Evolutionary conservation across 805 yeast species (phyloP), one percentile per base, ranked within the genome.

Genomic region (Hanseniaspora mollemarum): DNA sequence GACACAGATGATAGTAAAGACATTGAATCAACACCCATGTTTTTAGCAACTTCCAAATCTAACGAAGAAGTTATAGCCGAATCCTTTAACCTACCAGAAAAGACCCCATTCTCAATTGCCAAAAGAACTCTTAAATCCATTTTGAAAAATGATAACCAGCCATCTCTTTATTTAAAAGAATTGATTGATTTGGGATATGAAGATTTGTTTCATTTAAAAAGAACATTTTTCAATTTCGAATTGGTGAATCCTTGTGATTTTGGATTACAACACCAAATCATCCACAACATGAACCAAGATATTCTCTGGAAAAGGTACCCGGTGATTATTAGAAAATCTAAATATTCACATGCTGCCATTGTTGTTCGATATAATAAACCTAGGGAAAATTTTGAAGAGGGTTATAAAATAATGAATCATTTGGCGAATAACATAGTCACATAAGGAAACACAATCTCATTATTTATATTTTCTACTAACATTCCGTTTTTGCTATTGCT

Each of bases 341-440:
- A 71, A 44, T 75, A 79, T 40, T 75, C 94, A 0, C 95, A 86
- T 60, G 86, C 94, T 1, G 94, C 92, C 1, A 80, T 86, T 1
- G 83, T 86, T 53, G 84, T 80, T 39, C 72, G 94, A 45, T 76
- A 73, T 54, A 66, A 67, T 22, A 75, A 73, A 28, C 70, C 71
- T 10, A 71, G 40, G n/a, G 51, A 48, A 26, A 40, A 72, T 10
- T 79, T 81, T 55, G 75, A 65, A 31, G 94, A 86, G 62, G 95
- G 95, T 0, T 74, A 77, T 58, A 60, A 69, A 2, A 85, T 82
- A 4, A 73, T 85, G 25, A 65, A 64, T 37, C 94, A 85, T 62
- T 81, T 48, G 26, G 25, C 36, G n/a, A 35, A 48, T 12, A 26
- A 40, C n/a, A 16, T 48, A 33, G 21, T 7, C 22, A 35, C 19